phyloP scores from a whole-genome alignment of 768 basidiomycete species.

The Amanita phalloides region DNA sequence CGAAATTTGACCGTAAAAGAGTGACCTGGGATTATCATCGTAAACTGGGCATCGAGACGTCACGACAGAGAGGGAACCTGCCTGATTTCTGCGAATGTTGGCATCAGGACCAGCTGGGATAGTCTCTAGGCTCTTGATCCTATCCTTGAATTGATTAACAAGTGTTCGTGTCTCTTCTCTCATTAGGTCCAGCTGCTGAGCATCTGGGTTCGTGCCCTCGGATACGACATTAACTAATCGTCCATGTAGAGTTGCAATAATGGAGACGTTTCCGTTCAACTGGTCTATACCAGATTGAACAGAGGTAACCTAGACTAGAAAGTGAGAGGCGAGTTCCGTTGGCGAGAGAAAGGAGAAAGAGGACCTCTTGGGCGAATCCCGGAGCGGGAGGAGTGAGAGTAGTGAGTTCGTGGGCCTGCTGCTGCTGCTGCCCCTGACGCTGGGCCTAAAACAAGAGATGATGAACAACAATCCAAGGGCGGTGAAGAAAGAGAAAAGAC shows the following conservation, averaged over 20 bases:
- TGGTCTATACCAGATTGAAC: conserved; percentile 30
- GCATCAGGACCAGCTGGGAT: conserved; percentile 19
- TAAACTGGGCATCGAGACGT: background rate
- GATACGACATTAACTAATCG: conserved; percentile 27
- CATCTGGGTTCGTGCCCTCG: conserved; percentile 16
- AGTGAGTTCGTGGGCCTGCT: conserved; percentile 21
- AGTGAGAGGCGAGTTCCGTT: background rate
- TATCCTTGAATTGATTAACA: conserved; percentile 43
- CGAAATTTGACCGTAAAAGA: conserved; percentile 55
- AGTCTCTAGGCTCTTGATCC: conserved; percentile 45
- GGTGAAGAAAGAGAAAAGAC: conserved; percentile 11
- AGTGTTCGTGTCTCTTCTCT: conserved; percentile 49
- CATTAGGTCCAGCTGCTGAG: conserved; percentile 42
- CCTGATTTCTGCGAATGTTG: conserved; percentile 29
- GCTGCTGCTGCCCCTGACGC: conserved; percentile 12
- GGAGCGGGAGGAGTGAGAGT: conserved; percentile 14
- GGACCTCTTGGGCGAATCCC: conserved; percentile 27
- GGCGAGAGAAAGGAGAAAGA: background rate
- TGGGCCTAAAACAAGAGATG: conserved; percentile 16
- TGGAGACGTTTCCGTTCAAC: conserved; percentile 26
- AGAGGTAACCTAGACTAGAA: conserved; percentile 22
- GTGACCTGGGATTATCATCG: conserved; percentile 31
- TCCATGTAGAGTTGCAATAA: conserved; percentile 25
- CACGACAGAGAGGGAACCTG: conserved; percentile 3
- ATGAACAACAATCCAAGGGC: background rate